Base-by-base conservation (phyloP, 176 grass and related monocot genomes). In the Tillandsia leiboldiana region DNA sequence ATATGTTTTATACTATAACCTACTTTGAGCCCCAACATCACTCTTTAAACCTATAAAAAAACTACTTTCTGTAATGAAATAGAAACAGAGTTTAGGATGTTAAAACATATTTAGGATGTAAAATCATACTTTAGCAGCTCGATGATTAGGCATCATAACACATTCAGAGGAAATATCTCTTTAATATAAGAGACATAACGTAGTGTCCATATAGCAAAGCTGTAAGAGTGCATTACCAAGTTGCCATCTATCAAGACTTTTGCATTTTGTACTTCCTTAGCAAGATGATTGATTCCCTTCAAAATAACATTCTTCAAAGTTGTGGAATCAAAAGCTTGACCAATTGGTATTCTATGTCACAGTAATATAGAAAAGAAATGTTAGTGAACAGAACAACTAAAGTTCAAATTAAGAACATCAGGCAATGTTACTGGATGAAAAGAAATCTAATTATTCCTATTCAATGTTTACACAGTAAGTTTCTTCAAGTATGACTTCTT, bases 211-310 rank as follows among this genome's bases (percentile, higher is more conserved):
- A 2, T 47, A 78, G 61, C 68, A 51, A 62, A 42, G 61, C 1
- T 3, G 62, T 70, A 42, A 42, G 56, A 66, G 11, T 68, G 65
- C 33, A 49, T 84, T 88, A 92, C 93, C 71, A 97, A 26, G 76
- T 77, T 49, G 72, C 86, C 86, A 77, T 92, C 69, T 63, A 97
- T 74, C 67, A 92, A 82, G 83, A 84, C 78, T 83, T 79, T 87
- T 27, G 89, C 76, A 83, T 70, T 85, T 79, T 85, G 89, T 53
- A 97, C 75, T 82, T 92, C 85, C 72, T 90, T 84, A 13, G 74
- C 77, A 83, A 92, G 78, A 74, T 90, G 33, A 83, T 67, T 76
- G 58, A 92, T 90, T 77, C 79, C 89, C 79, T 81, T 90, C 3
- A 53, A 79, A 79, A 87, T 70, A 85, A 83, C 50, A 73, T 83